phyloP scores from a whole-genome alignment of 805 yeast species.

The Ogataea dorogensis region DNA sequence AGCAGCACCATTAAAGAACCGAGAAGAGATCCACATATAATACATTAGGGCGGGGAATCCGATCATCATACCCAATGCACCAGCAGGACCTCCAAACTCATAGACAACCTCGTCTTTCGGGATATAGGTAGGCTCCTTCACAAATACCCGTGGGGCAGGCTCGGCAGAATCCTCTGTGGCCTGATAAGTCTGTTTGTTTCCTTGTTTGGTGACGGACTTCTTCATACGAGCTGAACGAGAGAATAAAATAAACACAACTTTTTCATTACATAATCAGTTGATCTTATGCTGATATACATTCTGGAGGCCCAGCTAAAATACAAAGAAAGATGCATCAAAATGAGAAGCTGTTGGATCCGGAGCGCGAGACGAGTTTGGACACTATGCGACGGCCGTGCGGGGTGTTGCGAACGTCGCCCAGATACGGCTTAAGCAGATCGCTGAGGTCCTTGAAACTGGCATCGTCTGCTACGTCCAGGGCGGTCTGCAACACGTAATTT shows the following conservation, averaged over 20 bases:
- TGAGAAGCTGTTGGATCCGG: conserved; percentile 25
- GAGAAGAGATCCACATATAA: conserved; percentile 93
- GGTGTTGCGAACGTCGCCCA: conserved; percentile 78
- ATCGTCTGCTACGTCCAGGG: conserved; percentile 53
- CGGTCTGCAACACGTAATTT: conserved; percentile 58
- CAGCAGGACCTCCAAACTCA: conserved; percentile 93
- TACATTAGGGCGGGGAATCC: conserved; percentile 94
- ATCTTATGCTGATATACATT: conserved; percentile 12
- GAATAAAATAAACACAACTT: conserved; percentile 1
- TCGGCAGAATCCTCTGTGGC: conserved; percentile 3
- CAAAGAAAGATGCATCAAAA: conserved; percentile 21
- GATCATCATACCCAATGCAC: conserved; percentile 86
- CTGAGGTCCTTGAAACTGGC: conserved; percentile 55
- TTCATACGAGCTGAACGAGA: conserved; percentile 10
- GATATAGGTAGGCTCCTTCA: conserved; percentile 2
- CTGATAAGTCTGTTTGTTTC: too few species aligned
- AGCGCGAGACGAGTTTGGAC: conserved; percentile 49
- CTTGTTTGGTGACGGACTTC: not conserved
- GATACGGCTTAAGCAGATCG: conserved; percentile 63
- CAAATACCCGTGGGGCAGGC: not conserved
- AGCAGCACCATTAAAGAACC: conserved; percentile 69
- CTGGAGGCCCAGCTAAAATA: conserved; percentile 19
- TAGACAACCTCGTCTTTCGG: conserved; percentile 42
- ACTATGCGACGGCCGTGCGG: conserved; percentile 96
- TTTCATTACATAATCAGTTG: not conserved